Conservation (phyloP, 2,329 filamentous ascomycete species). For the Pseudopithomyces maydicus region DNA sequence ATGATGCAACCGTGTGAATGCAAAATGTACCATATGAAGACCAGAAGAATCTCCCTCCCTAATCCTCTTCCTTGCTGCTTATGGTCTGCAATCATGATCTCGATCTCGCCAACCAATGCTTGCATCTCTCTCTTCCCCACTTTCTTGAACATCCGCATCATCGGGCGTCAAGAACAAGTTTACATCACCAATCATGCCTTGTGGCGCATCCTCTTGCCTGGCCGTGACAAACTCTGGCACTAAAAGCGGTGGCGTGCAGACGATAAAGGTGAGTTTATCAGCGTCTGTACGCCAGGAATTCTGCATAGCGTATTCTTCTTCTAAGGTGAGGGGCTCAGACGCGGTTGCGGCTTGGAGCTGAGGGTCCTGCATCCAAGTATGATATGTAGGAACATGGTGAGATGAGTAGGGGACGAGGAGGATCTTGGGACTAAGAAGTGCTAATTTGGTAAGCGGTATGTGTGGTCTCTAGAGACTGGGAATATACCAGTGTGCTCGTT, state of each 20-base stretch:
- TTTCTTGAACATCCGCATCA: conserved; percentile 25
- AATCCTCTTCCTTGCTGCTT: conserved; percentile 65
- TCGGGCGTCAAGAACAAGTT: conserved; percentile 71
- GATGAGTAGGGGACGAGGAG: conserved; percentile 83
- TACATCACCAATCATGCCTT: conserved; percentile 55
- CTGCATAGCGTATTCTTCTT: conserved; percentile 90
- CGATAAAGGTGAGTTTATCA: conserved; percentile 93
- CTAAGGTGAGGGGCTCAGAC: conserved; percentile 79
- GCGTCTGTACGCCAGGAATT: conserved; percentile 78
- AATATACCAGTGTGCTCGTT: conserved; percentile 47
- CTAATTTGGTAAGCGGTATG: conserved; percentile 50
- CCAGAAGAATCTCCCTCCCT: conserved; percentile 67
- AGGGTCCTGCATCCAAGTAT: conserved; percentile 89
- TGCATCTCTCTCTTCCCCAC: conserved; percentile 10
- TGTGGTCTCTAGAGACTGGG: not conserved
- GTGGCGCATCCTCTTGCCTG: conserved; percentile 57
- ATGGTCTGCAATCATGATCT: conserved; percentile 80
- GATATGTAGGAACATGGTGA: conserved; percentile 82
- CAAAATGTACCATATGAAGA: conserved; percentile 72
- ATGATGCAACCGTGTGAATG: conserved; percentile 61
- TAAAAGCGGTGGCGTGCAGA: conserved; percentile 55
- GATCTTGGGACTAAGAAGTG: conserved; percentile 67
- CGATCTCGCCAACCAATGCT: conserved; percentile 70
- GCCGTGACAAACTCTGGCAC: conserved; percentile 3
- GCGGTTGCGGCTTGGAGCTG: conserved; percentile 83